These are phyloP conservation scores for Colletotrichum spinosum DNA, from an alignment of 2,329 filamentous ascomycete genomes.

Conservation along the genomic window DNA sequence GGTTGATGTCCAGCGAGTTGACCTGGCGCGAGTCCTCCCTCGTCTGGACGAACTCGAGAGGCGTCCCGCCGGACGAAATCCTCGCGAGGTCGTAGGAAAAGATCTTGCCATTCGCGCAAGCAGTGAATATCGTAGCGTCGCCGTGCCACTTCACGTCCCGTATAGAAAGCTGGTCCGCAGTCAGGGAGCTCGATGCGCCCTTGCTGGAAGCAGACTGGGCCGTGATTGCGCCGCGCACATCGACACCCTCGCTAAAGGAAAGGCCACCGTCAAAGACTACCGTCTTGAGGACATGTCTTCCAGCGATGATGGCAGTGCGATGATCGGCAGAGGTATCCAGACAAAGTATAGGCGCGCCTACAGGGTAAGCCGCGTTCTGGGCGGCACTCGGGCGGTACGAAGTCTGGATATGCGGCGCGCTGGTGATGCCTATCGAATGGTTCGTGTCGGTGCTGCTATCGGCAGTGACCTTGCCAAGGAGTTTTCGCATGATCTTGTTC, in stretches of 20 bases:
- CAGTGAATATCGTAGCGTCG: conserved; percentile 69
- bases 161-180: conserved; percentile 70
- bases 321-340: conserved; percentile 70
- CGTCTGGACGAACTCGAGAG: conserved; percentile 67
- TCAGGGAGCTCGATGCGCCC: conserved; percentile 48
- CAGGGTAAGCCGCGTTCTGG: conserved; percentile 65
- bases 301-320: conserved; percentile 66
- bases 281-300: conserved; percentile 71
- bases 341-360: conserved; percentile 65
- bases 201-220: conserved; percentile 59
- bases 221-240: conserved; percentile 67
- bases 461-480: conserved; percentile 65
- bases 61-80: conserved; percentile 55
- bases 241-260: conserved; percentile 65
- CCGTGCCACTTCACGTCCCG: conserved; percentile 71
- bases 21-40: conserved; percentile 73
- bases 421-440: conserved; percentile 57
- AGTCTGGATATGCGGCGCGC: conserved; percentile 52
- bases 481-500: conserved; percentile 70
- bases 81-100: conserved; percentile 72
- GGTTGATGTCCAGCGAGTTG: conserved; percentile 72
- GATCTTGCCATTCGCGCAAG: conserved; percentile 73
- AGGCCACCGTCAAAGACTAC: conserved; percentile 64
- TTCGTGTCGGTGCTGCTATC: conserved; percentile 59
- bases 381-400: conserved; percentile 65